Conservation (phyloP, 2,329 filamentous ascomycete species). For the Curvularia sp. region DNA sequence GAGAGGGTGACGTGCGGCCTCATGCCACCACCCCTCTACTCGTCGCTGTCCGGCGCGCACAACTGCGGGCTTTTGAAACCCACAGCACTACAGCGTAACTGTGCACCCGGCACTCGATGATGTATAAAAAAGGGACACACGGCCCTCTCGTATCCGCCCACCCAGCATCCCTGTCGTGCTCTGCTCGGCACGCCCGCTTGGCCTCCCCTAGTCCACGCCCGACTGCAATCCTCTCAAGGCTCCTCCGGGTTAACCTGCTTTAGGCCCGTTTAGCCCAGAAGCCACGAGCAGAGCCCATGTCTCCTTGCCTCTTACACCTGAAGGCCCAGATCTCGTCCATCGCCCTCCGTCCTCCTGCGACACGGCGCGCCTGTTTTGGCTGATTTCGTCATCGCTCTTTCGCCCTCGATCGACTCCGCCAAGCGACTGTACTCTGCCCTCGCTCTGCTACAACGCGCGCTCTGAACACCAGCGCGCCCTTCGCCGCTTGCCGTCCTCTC, state of each 20-base stretch:
- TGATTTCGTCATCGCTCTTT: conserved; percentile 34
- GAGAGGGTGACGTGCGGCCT: neutral
- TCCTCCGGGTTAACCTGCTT: conserved; percentile 33
- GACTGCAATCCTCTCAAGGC: conserved; percentile 36
- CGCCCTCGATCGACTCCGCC: conserved; percentile 26
- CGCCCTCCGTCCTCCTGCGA: conserved; percentile 26
- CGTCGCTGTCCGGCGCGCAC: too few relatives aligned
- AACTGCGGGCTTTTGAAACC: too few relatives aligned
- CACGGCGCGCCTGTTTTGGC: conserved; percentile 30
- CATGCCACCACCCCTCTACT: neutral
- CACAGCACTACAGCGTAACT: too few relatives aligned
- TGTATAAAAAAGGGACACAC: conserved; percentile 6
- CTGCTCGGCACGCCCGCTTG: conserved; percentile 29
- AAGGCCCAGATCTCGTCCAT: conserved; percentile 37
- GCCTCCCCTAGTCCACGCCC: conserved; percentile 22
- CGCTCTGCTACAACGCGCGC: conserved; percentile 6
- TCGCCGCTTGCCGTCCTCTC: conserved; percentile 6
- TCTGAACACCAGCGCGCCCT: conserved; percentile 30
- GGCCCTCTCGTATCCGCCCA: conserved; percentile 2
- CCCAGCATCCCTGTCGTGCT: conserved; percentile 12
- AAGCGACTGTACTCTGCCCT: conserved; percentile 17
- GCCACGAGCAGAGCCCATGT: conserved; percentile 33
- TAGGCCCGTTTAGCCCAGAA: conserved; percentile 38
- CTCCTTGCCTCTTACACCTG: conserved; percentile 34
- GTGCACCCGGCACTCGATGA: neutral